A percentile compares a stretch with the other conserved stretches of the same genome.
phyloP scores from a whole-genome alignment of 306 rosid species.

The Canavalia gladiata region DNA sequence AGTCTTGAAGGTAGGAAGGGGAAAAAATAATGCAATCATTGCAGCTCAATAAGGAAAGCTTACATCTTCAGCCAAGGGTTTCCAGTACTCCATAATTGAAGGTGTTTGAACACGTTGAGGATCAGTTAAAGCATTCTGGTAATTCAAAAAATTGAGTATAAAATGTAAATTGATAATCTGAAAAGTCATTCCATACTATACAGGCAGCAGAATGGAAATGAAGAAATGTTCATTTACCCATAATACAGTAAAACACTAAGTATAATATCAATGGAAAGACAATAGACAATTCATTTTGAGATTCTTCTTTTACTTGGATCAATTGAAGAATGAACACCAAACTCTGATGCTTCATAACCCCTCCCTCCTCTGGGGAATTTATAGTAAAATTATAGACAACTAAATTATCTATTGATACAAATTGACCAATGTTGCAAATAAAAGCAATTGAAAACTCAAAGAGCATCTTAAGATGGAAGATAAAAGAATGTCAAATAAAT shows the following conservation, averaged over 20 bases:
- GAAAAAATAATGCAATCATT: conserved; percentile 13
- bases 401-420: too few relatives aligned
- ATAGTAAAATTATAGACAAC: not conserved
- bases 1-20: not conserved
- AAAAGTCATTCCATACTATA: conserved; percentile 26
- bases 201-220: conserved; percentile 37
- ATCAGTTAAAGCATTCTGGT: conserved; percentile 88
- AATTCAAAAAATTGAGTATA: conserved; percentile 43
- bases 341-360: not conserved
- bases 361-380: not conserved
- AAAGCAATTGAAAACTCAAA: not conserved
- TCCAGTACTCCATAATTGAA: conserved; percentile 91
- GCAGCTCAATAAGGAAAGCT: conserved; percentile 53
- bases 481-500: not conserved
- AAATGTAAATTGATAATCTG: conserved; percentile 24
- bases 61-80: conserved; percentile 96
- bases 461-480: not conserved
- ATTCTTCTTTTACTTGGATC: not conserved
- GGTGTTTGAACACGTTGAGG: conserved; percentile 96
- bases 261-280: conserved; percentile 8
- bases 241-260: conserved; percentile 15
- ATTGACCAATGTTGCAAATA: too few relatives aligned
- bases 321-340: not conserved
- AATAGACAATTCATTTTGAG: conserved; percentile 8
- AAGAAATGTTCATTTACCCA: not conserved